Evolutionary conservation across 148 eudicot species (phyloP).

Genomic region (Simmondsia chinensis): DNA sequence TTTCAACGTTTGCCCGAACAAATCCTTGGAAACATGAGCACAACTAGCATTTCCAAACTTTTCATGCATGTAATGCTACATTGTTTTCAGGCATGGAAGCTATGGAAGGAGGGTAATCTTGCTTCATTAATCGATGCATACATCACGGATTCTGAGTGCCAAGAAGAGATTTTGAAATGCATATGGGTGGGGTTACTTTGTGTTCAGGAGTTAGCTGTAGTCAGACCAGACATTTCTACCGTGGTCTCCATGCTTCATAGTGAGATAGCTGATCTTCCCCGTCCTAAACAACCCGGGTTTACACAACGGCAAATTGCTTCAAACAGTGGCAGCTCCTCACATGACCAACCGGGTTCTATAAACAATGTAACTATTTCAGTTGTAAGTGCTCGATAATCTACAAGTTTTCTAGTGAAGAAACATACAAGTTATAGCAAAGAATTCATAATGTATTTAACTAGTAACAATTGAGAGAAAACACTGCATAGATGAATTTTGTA

Average conservation of each 20-base stretch:
- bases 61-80: neutral
- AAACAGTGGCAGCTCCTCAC: conserved; percentile 2
- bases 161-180: conserved; percentile 17
- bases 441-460: neutral
- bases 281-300: conserved; percentile 14
- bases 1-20: too few relatives aligned
- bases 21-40: too few relatives aligned
- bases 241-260: conserved; percentile 22
- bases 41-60: neutral
- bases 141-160: neutral
- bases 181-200: conserved; percentile 27
- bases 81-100: conserved; percentile 16
- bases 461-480: too few relatives aligned
- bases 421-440: neutral
- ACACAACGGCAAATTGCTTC: neutral
- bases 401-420: neutral
- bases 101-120: conserved; percentile 15
- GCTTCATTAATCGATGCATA: conserved; percentile 12
- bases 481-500: too few relatives aligned
- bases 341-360: conserved; percentile 1
- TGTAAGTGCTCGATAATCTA: conserved; percentile 1
- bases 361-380: conserved; percentile 11
- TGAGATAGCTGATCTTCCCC: conserved; percentile 18
- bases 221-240: conserved; percentile 24
- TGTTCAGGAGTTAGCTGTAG: conserved; percentile 24